Evolutionary conservation across 2,329 filamentous ascomycete genomes (phyloP), one percentile per base, ranked within the genome.

Genomic region (Pseudogymnoascus pannorum): DNA sequence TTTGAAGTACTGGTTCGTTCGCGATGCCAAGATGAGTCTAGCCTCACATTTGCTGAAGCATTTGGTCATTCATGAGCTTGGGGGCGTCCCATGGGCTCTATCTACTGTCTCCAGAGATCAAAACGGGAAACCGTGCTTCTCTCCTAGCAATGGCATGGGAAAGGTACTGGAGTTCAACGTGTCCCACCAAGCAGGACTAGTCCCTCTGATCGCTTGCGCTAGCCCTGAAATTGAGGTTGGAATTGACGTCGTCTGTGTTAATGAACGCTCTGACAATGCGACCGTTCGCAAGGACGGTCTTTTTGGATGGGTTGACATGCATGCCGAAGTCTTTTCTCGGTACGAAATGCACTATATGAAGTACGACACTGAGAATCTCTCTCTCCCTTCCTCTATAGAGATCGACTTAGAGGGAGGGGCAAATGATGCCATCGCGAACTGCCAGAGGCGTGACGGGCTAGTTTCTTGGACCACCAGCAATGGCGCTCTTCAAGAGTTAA

Each of bases 111-210:
- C 80, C 9, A 81, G 85, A 73, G 78, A 85, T 76, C 63, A 74
- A 72, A 64, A 77, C 16, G 67, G 70, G 69, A 70, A 76, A 77
- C 76, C 79, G 65, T 73, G 77, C 71, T 75, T 79, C 64, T 67
- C 63, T 14, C 7, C 60, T 63, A 6, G 14, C 38, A 59, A 62
- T 31, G 24, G 9, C 8, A 12, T 29, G 35, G 48, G 12, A 14
- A 44, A 29, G 11, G 6, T 54, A 11, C 60, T 61, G 36, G 62
- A 64, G 29, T 92, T 93, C 79, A 93, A 93, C 73, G 81, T 92
- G 61, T 87, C 84, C 51, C 89, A 93, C 72, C 89, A 93, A 76
- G 87, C 86, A 7, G 89, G 89, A 1, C 76, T 93, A 14, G 89
- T 92, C 0, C 82, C 83, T 2, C 76, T 92, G 29, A 79, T 88